These are phyloP conservation scores for Rhodosporidiobolus sp. DNA, from an alignment of 768 basidiomycete genomes.

Conservation along the genomic window DNA sequence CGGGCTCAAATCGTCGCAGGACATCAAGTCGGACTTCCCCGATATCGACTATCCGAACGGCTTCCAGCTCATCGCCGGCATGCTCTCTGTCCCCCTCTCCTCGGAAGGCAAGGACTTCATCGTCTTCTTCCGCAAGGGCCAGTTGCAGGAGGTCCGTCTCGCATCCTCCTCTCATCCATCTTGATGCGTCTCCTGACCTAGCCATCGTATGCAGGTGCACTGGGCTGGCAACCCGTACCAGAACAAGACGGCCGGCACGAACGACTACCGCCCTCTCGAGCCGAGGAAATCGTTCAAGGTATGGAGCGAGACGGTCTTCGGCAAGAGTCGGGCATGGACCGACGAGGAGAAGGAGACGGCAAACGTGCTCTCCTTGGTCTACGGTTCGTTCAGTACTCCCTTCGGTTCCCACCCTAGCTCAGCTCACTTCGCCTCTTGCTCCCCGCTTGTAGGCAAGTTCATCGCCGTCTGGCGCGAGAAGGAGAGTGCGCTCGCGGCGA, in stretches of 20 bases:
- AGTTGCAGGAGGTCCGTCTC: constrained; percentile 60
- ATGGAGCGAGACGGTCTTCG: constrained; percentile 72
- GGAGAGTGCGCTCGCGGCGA: constrained; percentile 67
- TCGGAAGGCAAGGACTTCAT: constrained; percentile 73
- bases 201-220: constrained; percentile 11
- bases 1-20: constrained; percentile 64
- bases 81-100: constrained; percentile 73
- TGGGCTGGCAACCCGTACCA: constrained; percentile 67
- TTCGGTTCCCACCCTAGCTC: not conserved
- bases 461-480: constrained; percentile 84
- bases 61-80: constrained; percentile 65
- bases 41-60: constrained; percentile 63
- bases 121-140: constrained; percentile 72
- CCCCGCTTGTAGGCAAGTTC: constrained; percentile 54
- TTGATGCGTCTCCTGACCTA: not conserved
- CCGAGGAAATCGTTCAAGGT: constrained; percentile 74
- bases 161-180: too few species aligned
- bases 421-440: not conserved
- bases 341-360: constrained; percentile 81
- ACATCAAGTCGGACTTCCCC: constrained; percentile 66
- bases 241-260: constrained; percentile 41
- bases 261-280: constrained; percentile 54
- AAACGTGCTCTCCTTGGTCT: constrained; percentile 67
- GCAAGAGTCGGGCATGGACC: constrained; percentile 68
- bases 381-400: constrained; percentile 68